Conservation (phyloP, 2,329 filamentous ascomycete genomes). For the Scortechinia acanthostroma region DNA sequence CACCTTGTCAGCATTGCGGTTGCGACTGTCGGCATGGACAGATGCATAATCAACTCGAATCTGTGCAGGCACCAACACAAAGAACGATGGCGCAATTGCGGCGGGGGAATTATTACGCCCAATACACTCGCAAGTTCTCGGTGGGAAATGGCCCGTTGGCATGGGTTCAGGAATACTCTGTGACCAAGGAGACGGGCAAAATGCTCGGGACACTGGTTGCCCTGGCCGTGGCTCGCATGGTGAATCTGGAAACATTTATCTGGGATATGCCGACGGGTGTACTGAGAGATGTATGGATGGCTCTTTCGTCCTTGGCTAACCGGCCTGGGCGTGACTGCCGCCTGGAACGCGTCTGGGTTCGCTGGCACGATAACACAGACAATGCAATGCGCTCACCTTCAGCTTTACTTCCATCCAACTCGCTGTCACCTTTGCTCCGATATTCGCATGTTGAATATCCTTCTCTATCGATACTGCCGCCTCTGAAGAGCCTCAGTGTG, state of each 20-base stretch:
- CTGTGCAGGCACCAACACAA: no score
- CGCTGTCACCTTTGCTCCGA: constrained; percentile 29
- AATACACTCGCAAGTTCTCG: constrained; percentile 75
- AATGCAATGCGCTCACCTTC: no score
- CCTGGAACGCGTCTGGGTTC: constrained; percentile 70
- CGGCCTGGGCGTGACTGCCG: constrained; percentile 53
- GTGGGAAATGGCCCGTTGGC: constrained; percentile 73
- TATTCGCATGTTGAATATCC: constrained; percentile 63
- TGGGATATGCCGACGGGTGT: constrained; percentile 90
- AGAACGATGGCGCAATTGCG: neutral
- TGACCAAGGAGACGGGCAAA: constrained; percentile 77
- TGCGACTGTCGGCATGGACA: no score
- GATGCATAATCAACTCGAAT: no score
- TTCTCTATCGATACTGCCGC: constrained; percentile 71
- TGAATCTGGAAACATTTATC: constrained; percentile 72
- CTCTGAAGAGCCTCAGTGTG: constrained; percentile 68
- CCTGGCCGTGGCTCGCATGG: constrained; percentile 73
- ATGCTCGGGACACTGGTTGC: constrained; percentile 82
- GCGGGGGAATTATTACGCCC: constrained; percentile 67
- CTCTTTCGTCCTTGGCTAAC: constrained; percentile 65
- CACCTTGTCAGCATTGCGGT: no score
- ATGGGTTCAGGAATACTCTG: constrained; percentile 76
- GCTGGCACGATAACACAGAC: constrained; percentile 73
- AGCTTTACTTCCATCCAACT: constrained; percentile 19
- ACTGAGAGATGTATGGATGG: constrained; percentile 73